These are phyloP conservation scores for Ogataea paraovalis DNA, from an alignment of 805 yeast species.

Conservation along the genomic window DNA sequence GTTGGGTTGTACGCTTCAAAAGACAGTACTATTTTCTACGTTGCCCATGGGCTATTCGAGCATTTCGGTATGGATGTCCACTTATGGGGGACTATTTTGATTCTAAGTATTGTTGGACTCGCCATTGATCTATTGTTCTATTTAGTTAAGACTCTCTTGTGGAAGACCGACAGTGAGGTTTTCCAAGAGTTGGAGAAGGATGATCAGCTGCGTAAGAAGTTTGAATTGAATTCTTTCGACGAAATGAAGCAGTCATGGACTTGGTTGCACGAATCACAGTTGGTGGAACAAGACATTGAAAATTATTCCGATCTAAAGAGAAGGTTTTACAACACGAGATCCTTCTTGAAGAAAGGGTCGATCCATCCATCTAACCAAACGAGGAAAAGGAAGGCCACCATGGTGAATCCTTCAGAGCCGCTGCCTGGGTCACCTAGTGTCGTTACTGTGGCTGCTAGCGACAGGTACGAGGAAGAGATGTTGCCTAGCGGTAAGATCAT, in stretches of 20 bases:
- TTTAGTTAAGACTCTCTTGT: conserved; percentile 48
- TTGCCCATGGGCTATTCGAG: conserved; percentile 58
- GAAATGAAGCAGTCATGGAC: conserved; percentile 81
- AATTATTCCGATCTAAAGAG: conserved; percentile 16
- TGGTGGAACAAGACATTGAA: conserved; percentile 24
- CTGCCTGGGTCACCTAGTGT: conserved; percentile 45
- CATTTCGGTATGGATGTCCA: conserved; percentile 77
- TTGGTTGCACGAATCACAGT: conserved; percentile 39
- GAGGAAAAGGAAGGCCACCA: conserved; percentile 47
- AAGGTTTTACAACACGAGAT: conserved; percentile 22
- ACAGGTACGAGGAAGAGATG: conserved; percentile 47
- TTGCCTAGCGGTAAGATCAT: conserved; percentile 74
- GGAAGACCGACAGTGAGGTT: conserved; percentile 72
- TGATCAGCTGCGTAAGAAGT: conserved; percentile 54
- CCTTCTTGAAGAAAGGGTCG: conserved; percentile 35
- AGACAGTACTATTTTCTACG: conserved; percentile 62
- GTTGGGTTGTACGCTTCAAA: conserved; percentile 59
- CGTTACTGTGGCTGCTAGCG: conserved; percentile 31
- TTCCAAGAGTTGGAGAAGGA: conserved; percentile 78
- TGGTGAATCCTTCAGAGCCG: conserved; percentile 42
- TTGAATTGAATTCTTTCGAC: conserved; percentile 68
- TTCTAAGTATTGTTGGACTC: conserved; percentile 54
- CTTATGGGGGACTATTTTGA: conserved; percentile 79
- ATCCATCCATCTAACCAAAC: conserved; percentile 27
- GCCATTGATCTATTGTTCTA: conserved; percentile 63